Evolutionary conservation across 257 asterid genomes (phyloP), one percentile per base, ranked within the genome.

Genomic region (Orobanche coerulescens): DNA sequence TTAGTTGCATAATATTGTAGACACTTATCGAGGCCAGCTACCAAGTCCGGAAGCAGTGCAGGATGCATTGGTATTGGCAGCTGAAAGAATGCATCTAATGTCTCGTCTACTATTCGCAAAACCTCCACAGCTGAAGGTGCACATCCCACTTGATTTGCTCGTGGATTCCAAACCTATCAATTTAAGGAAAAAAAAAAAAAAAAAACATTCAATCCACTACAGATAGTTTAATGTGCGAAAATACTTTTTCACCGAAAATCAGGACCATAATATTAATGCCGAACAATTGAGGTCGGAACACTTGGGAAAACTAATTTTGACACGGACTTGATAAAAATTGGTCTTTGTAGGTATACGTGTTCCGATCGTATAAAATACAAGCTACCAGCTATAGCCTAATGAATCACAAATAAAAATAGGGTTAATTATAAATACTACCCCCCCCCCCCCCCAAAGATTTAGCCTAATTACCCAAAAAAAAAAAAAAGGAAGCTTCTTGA

Each of bases 1-100:
- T 87, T 93, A 5, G 79, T 77, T 57, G 78, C 91, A 56, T 84
- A 93, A 62, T 89, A 82, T 51, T 93, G 94, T 62, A 89, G 94
- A 73, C 95, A 89, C 75, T 81, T 85, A 64, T 93, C 97, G 6
- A 93, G 90, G 63, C 97, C 97, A 33, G 67, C 43, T 68, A 89
- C 79, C 70, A 93, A 67, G 70, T 89, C 96, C 0, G 97, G 99
- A 44, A 93, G 96, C 56, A 86, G 72, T 53, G 92, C 94, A 13
- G 96, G 96, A 75, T 93, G 99, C 86, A 83, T 87, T 37, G 94
- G 96, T 80, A 93, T 93, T 61, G 99, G 99, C 73, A 93, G 82
- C 76, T 65, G 82, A 72, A 93, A 93, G 73, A 76, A 93, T 53
- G 97, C 96, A 37, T 89, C 99, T 71, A 93, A 64, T 1, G 95